Evolutionary conservation across 1,284 basidiomycete genomes (phyloP).

Genomic region (Vanrija humicola): DNA sequence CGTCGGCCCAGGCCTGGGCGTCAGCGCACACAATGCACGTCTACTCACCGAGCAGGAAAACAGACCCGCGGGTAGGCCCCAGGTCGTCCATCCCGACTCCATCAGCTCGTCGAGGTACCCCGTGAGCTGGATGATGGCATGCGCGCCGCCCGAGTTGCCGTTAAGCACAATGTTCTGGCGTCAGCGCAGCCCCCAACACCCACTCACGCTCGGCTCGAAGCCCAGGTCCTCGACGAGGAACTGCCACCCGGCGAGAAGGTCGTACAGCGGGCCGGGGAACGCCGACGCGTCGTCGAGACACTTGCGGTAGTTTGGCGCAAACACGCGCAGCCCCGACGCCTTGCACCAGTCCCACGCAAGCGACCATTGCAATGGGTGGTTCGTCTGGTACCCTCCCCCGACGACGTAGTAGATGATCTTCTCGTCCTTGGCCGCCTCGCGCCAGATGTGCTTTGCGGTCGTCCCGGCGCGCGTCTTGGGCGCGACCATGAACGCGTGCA

Average conservation of each 20-base stretch:
- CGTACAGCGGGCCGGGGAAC: constrained; percentile 9
- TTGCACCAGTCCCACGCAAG: background rate
- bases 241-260: constrained; percentile 12
- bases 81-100: constrained; percentile 1
- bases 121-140: constrained; percentile 7
- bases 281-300: constrained; percentile 6
- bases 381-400: constrained; percentile 12
- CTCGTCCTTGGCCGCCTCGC: constrained; percentile 7
- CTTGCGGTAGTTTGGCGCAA: constrained; percentile 17
- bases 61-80: constrained; percentile 8
- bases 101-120: constrained; percentile 14
- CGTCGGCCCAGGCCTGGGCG: constrained; percentile 10
- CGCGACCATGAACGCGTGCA: constrained; percentile 9
- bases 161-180: constrained; percentile 11
- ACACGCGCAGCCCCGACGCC: background rate
- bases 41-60: background rate
- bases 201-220: constrained; percentile 11
- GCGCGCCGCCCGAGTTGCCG: constrained; percentile 11
- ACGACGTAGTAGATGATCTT: constrained; percentile 12
- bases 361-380: constrained; percentile 7
- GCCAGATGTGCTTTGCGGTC: constrained; percentile 2
- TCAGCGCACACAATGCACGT: background rate
- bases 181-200: background rate
- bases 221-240: constrained; percentile 12
- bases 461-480: constrained; percentile 4